phyloP scores from a whole-genome alignment of 2,329 filamentous ascomycete genomes.

The Piedraia hortae region DNA sequence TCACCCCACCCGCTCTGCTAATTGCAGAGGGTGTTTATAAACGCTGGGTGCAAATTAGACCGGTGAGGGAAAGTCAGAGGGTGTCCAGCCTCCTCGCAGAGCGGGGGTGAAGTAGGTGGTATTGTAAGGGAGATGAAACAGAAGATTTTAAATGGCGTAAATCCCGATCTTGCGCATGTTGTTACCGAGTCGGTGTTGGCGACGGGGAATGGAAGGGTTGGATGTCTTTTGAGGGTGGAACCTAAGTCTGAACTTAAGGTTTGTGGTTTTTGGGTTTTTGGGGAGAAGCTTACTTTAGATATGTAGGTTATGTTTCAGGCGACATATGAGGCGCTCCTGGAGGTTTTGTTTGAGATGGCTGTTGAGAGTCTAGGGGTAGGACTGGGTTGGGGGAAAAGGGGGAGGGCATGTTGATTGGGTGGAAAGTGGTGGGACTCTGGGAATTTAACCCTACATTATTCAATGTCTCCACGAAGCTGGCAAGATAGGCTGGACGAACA shows the following conservation, averaged over 20 bases:
- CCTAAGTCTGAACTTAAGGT: slow-evolving; percentile 84
- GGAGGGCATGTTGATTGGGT: no score
- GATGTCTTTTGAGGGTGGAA: slow-evolving; percentile 76
- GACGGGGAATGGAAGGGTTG: slow-evolving; percentile 72
- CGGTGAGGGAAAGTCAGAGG: slow-evolving; percentile 58
- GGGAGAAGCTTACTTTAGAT: slow-evolving; percentile 19
- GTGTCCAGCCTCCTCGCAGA: no score
- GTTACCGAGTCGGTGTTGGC: slow-evolving; percentile 74
- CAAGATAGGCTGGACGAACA: no score
- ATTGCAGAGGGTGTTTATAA: slow-evolving; percentile 91
- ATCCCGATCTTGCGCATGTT: slow-evolving; percentile 80
- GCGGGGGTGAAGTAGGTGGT: slow-evolving; percentile 44
- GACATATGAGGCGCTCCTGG: slow-evolving; percentile 70
- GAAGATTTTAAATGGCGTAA: slow-evolving; percentile 62
- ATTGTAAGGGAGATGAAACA: no score
- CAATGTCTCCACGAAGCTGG: no score
- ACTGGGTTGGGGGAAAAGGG: no score
- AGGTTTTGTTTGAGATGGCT: slow-evolving; percentile 60
- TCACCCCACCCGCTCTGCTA: slow-evolving; percentile 75
- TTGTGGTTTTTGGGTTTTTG: slow-evolving; percentile 15
- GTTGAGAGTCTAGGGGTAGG: slow-evolving; percentile 53
- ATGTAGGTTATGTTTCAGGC: slow-evolving; percentile 89
- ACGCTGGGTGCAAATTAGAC: slow-evolving; percentile 94
- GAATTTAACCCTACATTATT: no score
- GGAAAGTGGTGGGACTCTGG: no score